Evolutionary conservation across 202 grass and related monocot genomes (phyloP).

Genomic region (Schoenoplectus tabernaemontani): DNA sequence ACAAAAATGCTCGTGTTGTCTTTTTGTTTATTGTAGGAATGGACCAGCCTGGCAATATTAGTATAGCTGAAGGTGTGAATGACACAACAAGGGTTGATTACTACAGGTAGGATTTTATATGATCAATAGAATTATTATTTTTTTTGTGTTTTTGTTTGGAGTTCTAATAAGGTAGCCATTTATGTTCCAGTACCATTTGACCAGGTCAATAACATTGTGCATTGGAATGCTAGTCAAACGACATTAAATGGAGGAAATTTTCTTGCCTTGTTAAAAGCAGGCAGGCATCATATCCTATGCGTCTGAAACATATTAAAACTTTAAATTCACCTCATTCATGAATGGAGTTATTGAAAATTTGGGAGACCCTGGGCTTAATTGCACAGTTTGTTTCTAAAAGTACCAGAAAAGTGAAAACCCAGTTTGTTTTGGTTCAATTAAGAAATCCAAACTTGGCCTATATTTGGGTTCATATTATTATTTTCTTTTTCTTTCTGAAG

Average conservation of each 20-base stretch:
- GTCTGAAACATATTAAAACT: neutral
- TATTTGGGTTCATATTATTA: neutral
- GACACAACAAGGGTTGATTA: conserved; percentile 60
- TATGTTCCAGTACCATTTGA: neutral
- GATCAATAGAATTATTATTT: neutral
- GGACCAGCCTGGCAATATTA: conserved; percentile 71
- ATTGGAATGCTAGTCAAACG: neutral
- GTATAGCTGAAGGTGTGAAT: conserved; percentile 48
- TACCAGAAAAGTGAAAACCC: no score
- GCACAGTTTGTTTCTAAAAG: no score
- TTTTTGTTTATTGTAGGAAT: conserved; percentile 48
- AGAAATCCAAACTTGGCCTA: neutral
- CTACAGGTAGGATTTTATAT: conserved; percentile 33
- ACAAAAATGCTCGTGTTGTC: neutral
- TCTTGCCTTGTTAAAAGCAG: neutral
- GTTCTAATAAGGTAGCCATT: neutral
- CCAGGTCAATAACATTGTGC: no score
- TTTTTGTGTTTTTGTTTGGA: neutral
- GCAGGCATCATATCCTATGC: neutral
- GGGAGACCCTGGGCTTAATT: no score
- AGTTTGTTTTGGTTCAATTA: neutral
- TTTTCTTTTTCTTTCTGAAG: neutral
- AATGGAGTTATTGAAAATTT: no score
- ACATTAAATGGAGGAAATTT: neutral
- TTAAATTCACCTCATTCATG: no score